phyloP scores from a whole-genome alignment of 2,329 filamentous ascomycete species.

The Fusarium sp. region DNA sequence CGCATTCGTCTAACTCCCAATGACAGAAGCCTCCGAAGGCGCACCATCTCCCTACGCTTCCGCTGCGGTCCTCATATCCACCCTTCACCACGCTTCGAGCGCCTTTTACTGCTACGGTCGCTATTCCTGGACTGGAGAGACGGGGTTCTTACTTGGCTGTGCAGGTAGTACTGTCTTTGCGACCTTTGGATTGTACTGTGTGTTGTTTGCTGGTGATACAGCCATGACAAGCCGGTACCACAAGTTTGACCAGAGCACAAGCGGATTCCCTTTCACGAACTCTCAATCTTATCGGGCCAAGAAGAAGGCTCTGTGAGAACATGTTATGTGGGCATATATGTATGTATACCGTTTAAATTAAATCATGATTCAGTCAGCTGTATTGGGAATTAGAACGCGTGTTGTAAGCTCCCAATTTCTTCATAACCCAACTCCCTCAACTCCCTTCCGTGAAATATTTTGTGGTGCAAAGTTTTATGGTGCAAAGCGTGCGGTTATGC shows the following conservation, averaged over 20 bases:
- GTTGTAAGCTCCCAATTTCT: slow-evolving; percentile 11
- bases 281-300: slow-evolving; percentile 49
- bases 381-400: slow-evolving; percentile 1
- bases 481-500: slow-evolving; percentile 20
- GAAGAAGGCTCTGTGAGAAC: slow-evolving; percentile 48
- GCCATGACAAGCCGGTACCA: slow-evolving; percentile 50
- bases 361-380: slow-evolving; percentile 20
- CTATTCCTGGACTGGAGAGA: slow-evolving; percentile 65
- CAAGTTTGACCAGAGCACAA: slow-evolving; percentile 52
- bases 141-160: slow-evolving; percentile 69
- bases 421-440: slow-evolving; percentile 38
- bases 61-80: slow-evolving; percentile 72
- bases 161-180: slow-evolving; percentile 66
- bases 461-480: slow-evolving; percentile 32
- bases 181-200: slow-evolving; percentile 57
- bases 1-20: neutral
- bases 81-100: slow-evolving; percentile 69
- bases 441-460: slow-evolving; percentile 33
- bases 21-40: slow-evolving; percentile 42
- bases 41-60: slow-evolving; percentile 70
- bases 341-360: slow-evolving; percentile 1
- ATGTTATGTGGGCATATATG: neutral
- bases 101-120: slow-evolving; percentile 76
- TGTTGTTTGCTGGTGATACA: slow-evolving; percentile 52
- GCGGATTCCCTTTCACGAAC: slow-evolving; percentile 52